Evolutionary conservation across 1,284 basidiomycete genomes (phyloP), one percentile per base, ranked within the genome.

Genomic region (Trichosporon sp.): DNA sequence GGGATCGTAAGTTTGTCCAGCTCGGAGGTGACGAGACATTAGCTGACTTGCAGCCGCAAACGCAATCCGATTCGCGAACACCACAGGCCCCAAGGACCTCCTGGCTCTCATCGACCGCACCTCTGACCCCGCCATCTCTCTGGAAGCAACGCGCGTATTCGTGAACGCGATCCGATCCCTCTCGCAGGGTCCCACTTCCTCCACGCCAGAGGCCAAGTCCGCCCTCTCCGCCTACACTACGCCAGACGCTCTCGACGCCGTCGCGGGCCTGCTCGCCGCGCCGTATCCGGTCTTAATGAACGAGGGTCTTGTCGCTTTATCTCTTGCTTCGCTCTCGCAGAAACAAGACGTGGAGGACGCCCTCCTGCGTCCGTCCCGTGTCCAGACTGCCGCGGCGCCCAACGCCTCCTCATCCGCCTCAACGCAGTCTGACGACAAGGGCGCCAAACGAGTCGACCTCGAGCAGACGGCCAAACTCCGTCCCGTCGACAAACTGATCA

Each of bases 251-350:
- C 87, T 89, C 0, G 86, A 86, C 4, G 88, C 89, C 11, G 86
- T 98, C 32, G 88, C 89, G 1, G 89, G 88, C 72, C 88, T 97
- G 76, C 86, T 96, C 26, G 88, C 89, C 16, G 88, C 87, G 74
- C 91, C 90, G 80, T 93, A 94, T 78, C 91, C 92, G 0, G 86
- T 94, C 63, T 86, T 98, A 38, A 88, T 97, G 72, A 96, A 96
- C 78, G 96, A 98, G 82, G 93, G 91, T 0, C 86, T 97, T 35
- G 88, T 98, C 35, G 92, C 92, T 1, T 83, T 97, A 72, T 91
- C 91, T 46, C 83, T 98, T 67, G 59, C 59, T 6, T 63, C 59
- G 32, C 16, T 63, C 32, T n/a, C 32, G 4, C 31, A 63, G 6
- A 16, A 19, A 16, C 10, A 2, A 8, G 63, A 10, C 1, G 48